Base-by-base conservation (phyloP, 495 filamentous ascomycete species). In the Xylaria intraflava region DNA sequence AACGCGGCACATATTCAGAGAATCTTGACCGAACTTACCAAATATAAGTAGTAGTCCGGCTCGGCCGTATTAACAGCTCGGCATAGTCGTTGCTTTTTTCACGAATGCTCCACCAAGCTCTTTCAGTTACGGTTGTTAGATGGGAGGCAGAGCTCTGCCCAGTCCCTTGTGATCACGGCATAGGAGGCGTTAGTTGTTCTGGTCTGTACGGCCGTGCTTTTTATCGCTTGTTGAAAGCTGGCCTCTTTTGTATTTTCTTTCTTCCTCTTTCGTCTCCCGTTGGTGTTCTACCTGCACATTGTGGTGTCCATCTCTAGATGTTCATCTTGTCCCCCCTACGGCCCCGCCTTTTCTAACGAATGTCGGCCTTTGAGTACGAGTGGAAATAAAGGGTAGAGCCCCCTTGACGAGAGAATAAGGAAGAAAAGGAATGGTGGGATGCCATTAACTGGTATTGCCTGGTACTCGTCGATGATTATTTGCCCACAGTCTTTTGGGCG, bases 21-120 rank as follows among this genome's bases (percentile, higher is more conserved):
- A 63, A 82, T 71, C 62, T 78, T 75, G 74, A 72, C 67, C 22
- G 74, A 66, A 49, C 60, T 73, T 55, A 69, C 62, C 59, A 73
- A 69, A 59, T 76, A 69, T 60, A 71, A 62, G 50, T 75, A 71
- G 68, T 80, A 48, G 59, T 17, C 17, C 24, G 19, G 26, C 11
- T 20, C 8, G 14, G 17, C 8, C 8, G 8, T 11, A 10, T 40
- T 23, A 6, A 12, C 2, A 8, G 10, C 31, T 41, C 36, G 17
- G 19, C 36, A 10, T 38, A 2, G 27, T 26, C 14, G 8, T 12
- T 33, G 14, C 12, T 14, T 42, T 41, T 14, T 50, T 41, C 26
- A 30, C 23, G 24, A 20, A 42, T 41, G 6, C 23, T 42, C 19
- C 35, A 23, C 5, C 17, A 8, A 6, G 40, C 22, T 9, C 7